These are phyloP conservation scores for Sporormia fimetaria DNA, from an alignment of 495 filamentous ascomycete species.

Conservation along the genomic window DNA sequence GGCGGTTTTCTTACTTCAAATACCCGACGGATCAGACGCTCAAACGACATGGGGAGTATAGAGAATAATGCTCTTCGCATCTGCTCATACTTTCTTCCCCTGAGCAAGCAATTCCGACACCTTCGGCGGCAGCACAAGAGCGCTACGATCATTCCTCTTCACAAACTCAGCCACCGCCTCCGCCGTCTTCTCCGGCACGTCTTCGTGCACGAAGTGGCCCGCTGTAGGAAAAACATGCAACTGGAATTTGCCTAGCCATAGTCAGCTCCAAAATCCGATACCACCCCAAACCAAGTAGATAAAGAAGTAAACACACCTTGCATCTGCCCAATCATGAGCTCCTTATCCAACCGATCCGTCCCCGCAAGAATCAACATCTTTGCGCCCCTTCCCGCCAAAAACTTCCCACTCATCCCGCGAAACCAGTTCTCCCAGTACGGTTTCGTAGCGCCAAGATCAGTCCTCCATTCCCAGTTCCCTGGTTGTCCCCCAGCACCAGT, in stretches of 20 bases:
- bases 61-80: neutral
- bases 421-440: slow-evolving; percentile 97
- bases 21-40: no score
- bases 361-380: slow-evolving; percentile 87
- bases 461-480: slow-evolving; percentile 70
- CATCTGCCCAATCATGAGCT: slow-evolving; percentile 96
- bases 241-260: slow-evolving; percentile 93
- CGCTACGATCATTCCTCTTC: slow-evolving; percentile 73
- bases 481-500: slow-evolving; percentile 38
- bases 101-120: slow-evolving; percentile 50
- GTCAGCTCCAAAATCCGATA: slow-evolving; percentile 4
- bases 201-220: slow-evolving; percentile 94
- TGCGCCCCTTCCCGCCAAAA: slow-evolving; percentile 70
- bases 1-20: no score
- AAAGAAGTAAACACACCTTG: slow-evolving; percentile 49
- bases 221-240: slow-evolving; percentile 89
- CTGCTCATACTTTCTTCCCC: slow-evolving; percentile 34
- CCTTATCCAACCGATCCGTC: slow-evolving; percentile 87
- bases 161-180: slow-evolving; percentile 71
- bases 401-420: slow-evolving; percentile 72
- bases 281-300: neutral
- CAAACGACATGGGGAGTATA: neutral
- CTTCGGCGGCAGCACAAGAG: slow-evolving; percentile 81
- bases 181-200: slow-evolving; percentile 80
- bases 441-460: slow-evolving; percentile 70